Percentiles rank a stretch among this genome's conserved stretches.
phyloP scores from a whole-genome alignment of 495 filamentous ascomycete species.

The Daldinia grandis region DNA sequence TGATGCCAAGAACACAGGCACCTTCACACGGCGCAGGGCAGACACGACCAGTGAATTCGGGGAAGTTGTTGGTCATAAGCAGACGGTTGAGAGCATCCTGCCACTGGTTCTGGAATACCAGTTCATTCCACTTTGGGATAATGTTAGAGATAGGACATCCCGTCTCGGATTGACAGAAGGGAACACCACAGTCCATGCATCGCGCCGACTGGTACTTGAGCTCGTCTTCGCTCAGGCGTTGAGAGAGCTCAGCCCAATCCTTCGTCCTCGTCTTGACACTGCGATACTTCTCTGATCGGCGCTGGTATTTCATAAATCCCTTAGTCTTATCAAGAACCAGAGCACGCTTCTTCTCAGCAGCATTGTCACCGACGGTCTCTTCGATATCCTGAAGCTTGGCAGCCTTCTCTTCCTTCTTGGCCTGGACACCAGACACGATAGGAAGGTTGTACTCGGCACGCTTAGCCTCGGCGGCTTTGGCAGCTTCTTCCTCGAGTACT shows the following conservation, averaged over 20 bases:
- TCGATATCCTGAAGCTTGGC: constrained; percentile 92
- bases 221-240: constrained; percentile 91
- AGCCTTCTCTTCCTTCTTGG: constrained; percentile 73
- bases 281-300: constrained; percentile 94
- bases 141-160: constrained; percentile 99
- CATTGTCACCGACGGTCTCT: constrained; percentile 85
- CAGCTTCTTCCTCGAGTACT: constrained; percentile 84
- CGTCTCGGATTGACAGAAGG: constrained; percentile 97
- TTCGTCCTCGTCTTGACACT: constrained; percentile 84
- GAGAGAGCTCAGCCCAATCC: constrained; percentile 94
- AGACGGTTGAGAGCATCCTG: constrained; percentile 93
- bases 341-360: constrained; percentile 89
- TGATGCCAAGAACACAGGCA: constrained; percentile 97
- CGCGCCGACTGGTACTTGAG: constrained; percentile 98
- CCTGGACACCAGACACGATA: constrained; percentile 73
- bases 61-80: constrained; percentile 99
- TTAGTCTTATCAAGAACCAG: constrained; percentile 96
- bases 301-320: constrained; percentile 99
- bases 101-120: constrained; percentile 94
- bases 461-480: constrained; percentile 85
- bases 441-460: constrained; percentile 82
- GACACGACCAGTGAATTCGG: constrained; percentile 97
- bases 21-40: constrained; percentile 98
- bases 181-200: constrained; percentile 99
- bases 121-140: constrained; percentile 98